Base-by-base conservation (phyloP, 495 filamentous ascomycete genomes). In the Talaromyces trachyspermus region DNA sequence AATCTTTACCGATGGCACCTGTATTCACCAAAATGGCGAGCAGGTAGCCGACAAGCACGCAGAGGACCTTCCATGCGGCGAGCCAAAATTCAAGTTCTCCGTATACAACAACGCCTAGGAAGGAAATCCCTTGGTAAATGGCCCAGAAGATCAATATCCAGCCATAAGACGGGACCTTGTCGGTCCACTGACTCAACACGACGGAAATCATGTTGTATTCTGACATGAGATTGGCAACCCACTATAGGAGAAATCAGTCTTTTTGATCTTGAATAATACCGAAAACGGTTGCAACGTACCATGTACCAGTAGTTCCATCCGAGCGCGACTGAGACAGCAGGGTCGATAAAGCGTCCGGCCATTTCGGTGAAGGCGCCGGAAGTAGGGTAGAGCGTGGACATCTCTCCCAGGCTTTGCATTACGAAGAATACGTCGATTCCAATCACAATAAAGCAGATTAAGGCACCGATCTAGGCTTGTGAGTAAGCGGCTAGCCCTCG, bases 121-220 rank as follows among this genome's bases (percentile, higher is more conserved):
- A 38, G 48, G 71, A 65, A 51, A 77, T 59, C 19, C 64, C 19
- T 45, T 71, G 54, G 22, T 76, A 63, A 39, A 68, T 63, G 18
- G 68, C 26, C 49, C 56, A 68, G 54, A 74, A 73, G 36, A 75
- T 57, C 3, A 62, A 61, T 44, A 77, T 72, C 69, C 69, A 75
- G 6, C 69, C 73, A 5, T 56, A 66, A 3, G 66, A 62, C 6
- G 62, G 68, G 10, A 76, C 59, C 3, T 58, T 51, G 19, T 50
- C 50, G 9, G 61, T 58, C 82, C 81, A 86, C 54, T 76, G 83
- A 2, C 60, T 63, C 18, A 84, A 62, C 25, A 82, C 81, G 49
- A 75, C 79, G n/a, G 44, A 46, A 29, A 46, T 15, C 19, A 33
- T 46, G 7, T 46, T 46, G 8, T 46, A 46, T 25, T 46, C 44